Percentiles rank a stretch among this genome's conserved stretches.
Evolutionary conservation across 495 filamentous ascomycete genomes (phyloP).

Genomic region (Cryomyces minteri): DNA sequence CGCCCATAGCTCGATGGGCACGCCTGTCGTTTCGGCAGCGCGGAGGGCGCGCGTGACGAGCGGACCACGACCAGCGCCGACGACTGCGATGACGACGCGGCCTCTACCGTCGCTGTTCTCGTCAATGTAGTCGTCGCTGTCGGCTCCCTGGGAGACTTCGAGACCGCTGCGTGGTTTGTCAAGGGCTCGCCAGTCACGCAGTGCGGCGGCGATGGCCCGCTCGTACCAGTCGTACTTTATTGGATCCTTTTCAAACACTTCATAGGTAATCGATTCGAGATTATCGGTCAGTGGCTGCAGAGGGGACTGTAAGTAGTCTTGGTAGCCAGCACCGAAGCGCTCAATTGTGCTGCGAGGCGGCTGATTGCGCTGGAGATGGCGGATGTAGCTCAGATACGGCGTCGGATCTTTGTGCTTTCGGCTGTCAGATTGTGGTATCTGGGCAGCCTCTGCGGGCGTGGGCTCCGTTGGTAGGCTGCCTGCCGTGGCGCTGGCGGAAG

Average conservation of each 20-base stretch:
- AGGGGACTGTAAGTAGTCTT: slow-evolving; percentile 90
- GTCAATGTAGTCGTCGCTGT: no score
- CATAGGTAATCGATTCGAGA: slow-evolving; percentile 90
- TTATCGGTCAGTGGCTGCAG: slow-evolving; percentile 92
- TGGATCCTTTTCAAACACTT: slow-evolving; percentile 96
- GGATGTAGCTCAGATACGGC: slow-evolving; percentile 62
- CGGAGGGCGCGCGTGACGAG: no score
- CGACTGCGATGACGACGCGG: slow-evolving; percentile 65
- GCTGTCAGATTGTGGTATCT: slow-evolving; percentile 18
- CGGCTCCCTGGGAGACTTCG: no score
- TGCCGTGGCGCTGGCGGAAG: slow-evolving; percentile 25
- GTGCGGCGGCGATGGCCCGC: slow-evolving; percentile 57
- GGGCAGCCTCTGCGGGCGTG: slow-evolving; percentile 41
- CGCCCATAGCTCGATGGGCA: slow-evolving; percentile 70
- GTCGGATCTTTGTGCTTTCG: slow-evolving; percentile 35
- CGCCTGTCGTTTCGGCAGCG: slow-evolving; percentile 56
- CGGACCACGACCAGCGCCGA: slow-evolving; percentile 81
- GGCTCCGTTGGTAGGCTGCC: slow-evolving; percentile 21
- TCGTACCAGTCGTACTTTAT: slow-evolving; percentile 98
- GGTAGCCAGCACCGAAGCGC: slow-evolving; percentile 57
- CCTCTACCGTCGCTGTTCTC: not conserved
- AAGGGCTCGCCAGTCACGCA: slow-evolving; percentile 59
- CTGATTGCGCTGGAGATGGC: slow-evolving; percentile 69
- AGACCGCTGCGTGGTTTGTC: slow-evolving; percentile 36
- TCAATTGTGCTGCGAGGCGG: slow-evolving; percentile 44